Base-by-base conservation (phyloP, 179 eudicot species). In the Camellia oleifera region DNA sequence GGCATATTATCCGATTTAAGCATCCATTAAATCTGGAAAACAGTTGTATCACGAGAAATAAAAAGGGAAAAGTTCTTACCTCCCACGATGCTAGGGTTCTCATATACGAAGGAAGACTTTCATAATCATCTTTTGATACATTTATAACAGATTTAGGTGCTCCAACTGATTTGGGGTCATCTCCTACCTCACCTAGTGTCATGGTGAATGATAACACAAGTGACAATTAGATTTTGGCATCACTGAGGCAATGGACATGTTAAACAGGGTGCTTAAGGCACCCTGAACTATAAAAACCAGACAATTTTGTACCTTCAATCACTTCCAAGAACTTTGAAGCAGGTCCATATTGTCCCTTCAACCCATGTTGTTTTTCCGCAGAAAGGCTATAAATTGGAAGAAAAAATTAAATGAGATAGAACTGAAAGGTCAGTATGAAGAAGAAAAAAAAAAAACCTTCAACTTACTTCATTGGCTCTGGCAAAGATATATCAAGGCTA, bases 41-140 rank as follows among this genome's bases (percentile, higher is more conserved):
- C 3, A 53, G 63, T 0, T 65, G 40, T 32, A 77, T 66, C 68
- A 44, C 12, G 69, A 57, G 52, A 65, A 64, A 52, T 45, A 63
- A 62, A 50, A 42, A 54, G 20, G 20, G 52, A 32, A 58, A 78
- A 76, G 65, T 63, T 60, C 68, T 26, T 88, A 95, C 99, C 99
- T 93, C 90, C 98, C 95, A 95, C 60, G 95, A 85, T 78, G 91
- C 95, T 66, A 95, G 88, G 72, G 82, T 85, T 82, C 82, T 93
- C 94, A 95, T 89, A 75, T 88, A 89, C 48, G 94, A 92, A 78
- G 99, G 99, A 77, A 95, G 92, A 74, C 78, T 84, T 79, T 92
- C 97, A 75, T 93, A 95, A 79, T 92, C 99, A 53, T 89, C 89
- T 74, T 87, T 82, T 42, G 87, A 87, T 74, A 92, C 86, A 69